Percentiles rank a stretch among this genome's conserved stretches.
Evolutionary conservation across 495 filamentous ascomycete species (phyloP).

Genomic region (Penicillium chermesinum): DNA sequence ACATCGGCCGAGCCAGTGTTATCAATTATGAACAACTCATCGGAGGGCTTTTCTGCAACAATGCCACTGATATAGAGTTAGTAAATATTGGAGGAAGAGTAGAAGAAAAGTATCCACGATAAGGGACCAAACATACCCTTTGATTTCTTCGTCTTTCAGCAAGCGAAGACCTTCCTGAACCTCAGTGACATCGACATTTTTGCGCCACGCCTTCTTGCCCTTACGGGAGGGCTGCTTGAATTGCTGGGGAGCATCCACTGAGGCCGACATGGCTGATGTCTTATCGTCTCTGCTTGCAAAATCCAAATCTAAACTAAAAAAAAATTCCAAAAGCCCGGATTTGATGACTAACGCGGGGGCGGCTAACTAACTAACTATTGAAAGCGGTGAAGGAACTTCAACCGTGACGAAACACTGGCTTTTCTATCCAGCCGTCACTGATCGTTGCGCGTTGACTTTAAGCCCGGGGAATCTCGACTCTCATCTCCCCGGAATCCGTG

Average conservation of each 20-base stretch:
- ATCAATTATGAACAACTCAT: conserved; percentile 80
- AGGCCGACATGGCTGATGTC: conserved; percentile 32
- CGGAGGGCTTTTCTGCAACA: conserved; percentile 69
- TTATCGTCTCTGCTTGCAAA: conserved; percentile 21
- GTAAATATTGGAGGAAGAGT: conserved; percentile 1
- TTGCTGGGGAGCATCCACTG: conserved; percentile 47
- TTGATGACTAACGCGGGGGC: conserved; percentile 38
- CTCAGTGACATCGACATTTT: conserved; percentile 89
- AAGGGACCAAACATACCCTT: conserved; percentile 55
- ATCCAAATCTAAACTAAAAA: conserved; percentile 14
- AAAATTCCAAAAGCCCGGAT: conserved; percentile 29
- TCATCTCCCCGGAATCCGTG: conserved; percentile 13
- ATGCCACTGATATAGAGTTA: conserved; percentile 57
- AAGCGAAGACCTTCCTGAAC: conserved; percentile 77
- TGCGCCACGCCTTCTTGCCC: conserved; percentile 97
- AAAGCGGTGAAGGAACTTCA: conserved; percentile 17
- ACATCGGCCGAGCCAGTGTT: conserved; percentile 60
- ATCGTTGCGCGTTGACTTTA: conserved; percentile 16
- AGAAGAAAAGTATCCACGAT: not conserved
- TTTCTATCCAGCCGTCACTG: conserved; percentile 17
- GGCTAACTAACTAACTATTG: too few relatives aligned
- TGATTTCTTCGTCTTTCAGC: conserved; percentile 80
- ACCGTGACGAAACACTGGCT: conserved; percentile 15
- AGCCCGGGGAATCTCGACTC: conserved; percentile 11
- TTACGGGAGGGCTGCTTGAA: conserved; percentile 86